Evolutionary conservation across 352 stramenopile species (phyloP).

Genomic region (Pythium phragmitis): DNA sequence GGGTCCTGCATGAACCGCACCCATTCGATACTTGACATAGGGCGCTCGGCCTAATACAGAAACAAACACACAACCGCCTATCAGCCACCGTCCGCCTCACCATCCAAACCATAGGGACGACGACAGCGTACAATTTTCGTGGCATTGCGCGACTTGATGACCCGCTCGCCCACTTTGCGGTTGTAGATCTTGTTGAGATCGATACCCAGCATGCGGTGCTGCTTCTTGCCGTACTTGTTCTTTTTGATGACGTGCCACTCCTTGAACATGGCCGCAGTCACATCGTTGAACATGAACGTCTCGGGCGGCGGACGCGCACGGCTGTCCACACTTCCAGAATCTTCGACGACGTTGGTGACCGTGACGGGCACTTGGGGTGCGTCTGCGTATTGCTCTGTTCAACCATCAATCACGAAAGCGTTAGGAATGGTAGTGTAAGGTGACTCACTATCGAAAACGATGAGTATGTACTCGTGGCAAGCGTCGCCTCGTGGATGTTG

Average conservation of each 20-base stretch:
- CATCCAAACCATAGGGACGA: neutral
- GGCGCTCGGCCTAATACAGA: slow-evolving; percentile 60
- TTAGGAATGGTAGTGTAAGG: neutral
- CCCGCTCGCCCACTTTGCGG: slow-evolving; percentile 86
- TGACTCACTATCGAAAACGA: neutral
- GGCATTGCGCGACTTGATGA: slow-evolving; percentile 87
- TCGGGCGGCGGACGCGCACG: slow-evolving; percentile 71
- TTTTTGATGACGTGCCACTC: slow-evolving; percentile 91
- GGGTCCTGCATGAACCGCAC: slow-evolving; percentile 85
- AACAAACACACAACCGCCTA: neutral
- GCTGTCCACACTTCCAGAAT: slow-evolving; percentile 63
- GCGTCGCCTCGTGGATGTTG: slow-evolving; percentile 85
- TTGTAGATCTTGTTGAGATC: slow-evolving; percentile 91
- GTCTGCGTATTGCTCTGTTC: slow-evolving; percentile 82
- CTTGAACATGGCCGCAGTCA: slow-evolving; percentile 89
- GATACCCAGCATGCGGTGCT: slow-evolving; percentile 86
- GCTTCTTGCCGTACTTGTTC: slow-evolving; percentile 90
- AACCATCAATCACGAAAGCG: neutral
- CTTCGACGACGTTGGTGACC: slow-evolving; percentile 63
- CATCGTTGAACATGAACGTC: slow-evolving; percentile 92
- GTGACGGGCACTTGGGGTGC: slow-evolving; percentile 71
- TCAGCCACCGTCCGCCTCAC: neutral
- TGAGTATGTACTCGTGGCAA: slow-evolving; percentile 71
- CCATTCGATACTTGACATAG: slow-evolving; percentile 85
- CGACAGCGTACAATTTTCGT: slow-evolving; percentile 82